Base-by-base conservation (phyloP, 805 yeast genomes). In the Spathaspora passalidarum region DNA sequence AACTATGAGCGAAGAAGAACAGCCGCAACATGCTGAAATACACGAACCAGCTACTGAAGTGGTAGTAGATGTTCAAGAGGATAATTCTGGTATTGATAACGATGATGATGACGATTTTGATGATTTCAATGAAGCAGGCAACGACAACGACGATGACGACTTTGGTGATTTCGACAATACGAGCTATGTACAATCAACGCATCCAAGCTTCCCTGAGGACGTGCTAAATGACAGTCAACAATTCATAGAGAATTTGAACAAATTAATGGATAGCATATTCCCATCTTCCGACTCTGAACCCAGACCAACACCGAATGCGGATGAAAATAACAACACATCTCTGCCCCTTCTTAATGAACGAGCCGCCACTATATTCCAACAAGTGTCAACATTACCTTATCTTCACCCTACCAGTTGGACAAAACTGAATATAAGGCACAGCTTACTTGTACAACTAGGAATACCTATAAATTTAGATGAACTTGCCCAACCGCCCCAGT, bases 391-490 rank as follows among this genome's bases (percentile, higher is more conserved):
- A 8, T 48, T 70, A 13, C 80, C 82, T 0, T 72, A 73, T 41
- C 61, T 80, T 26, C 74, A 73, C 22, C 86, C 84, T 1, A 75
- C 82, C 14, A 82, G 82, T 48, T 88, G 96, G 96, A 77, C 75
- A 37, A 75, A 75, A 44, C 83, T 87, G 57, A 71, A 81, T 16
- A 74, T 86, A 19, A 77, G 90, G 42, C 78, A 85, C 53, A 80
- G 79, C 52, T 62, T 88, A 25, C 68, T 86, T 25, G 68, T 83
- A 16, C 76, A 81, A 22, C 66, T 88, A 38, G 90, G 91, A 1
- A 76, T 88, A 2, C 95, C 95, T 0, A 77, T 86, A 35, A 84
- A 84, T 54, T 66, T 84, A 13, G 89, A 84, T 60, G 86, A 83
- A 48, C 40, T 71, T 17, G 52, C 49, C 2, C 45, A 49, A 11